Conservation (phyloP, 306 rosid genomes). For the Begonia peltatifolia region DNA sequence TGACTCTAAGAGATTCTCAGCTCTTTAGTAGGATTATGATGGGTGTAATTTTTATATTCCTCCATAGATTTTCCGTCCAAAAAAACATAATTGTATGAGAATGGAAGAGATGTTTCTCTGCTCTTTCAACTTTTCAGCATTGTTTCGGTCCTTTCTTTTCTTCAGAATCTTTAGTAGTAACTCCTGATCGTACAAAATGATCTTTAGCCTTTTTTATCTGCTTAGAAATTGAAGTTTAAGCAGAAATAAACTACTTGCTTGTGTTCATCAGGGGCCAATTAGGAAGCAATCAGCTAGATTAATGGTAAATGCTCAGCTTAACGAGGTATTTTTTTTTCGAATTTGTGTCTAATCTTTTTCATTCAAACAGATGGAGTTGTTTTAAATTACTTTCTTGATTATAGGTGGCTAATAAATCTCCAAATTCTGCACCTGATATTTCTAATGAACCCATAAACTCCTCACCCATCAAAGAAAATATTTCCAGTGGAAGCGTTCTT, state of each 20-base stretch:
- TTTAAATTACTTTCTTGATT: neutral
- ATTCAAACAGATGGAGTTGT: neutral
- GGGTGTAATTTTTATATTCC: too few species aligned
- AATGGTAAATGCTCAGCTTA: constrained; percentile 31
- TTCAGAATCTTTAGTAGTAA: too few species aligned
- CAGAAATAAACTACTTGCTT: constrained; percentile 1
- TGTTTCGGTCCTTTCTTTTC: too few species aligned
- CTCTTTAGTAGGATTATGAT: too few species aligned
- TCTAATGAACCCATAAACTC: constrained; percentile 9
- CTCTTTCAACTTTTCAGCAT: too few species aligned
- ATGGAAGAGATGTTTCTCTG: too few species aligned
- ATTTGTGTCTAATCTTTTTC: neutral
- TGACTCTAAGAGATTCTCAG: too few species aligned
- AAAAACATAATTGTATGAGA: too few species aligned
- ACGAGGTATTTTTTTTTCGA: constrained; percentile 8
- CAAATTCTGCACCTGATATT: constrained; percentile 48
- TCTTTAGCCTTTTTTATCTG: constrained; percentile 2
- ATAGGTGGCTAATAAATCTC: constrained; percentile 39
- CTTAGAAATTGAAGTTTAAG: neutral
- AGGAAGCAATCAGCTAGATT: constrained; percentile 27
- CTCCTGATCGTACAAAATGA: too few species aligned
- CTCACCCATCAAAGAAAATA: constrained; percentile 15
- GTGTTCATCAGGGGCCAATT: constrained; percentile 31
- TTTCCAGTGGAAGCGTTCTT: constrained; percentile 19
- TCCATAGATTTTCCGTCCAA: too few species aligned